Evolutionary conservation across 345 rosid genomes (phyloP), one percentile per base, ranked within the genome.

Genomic region (Syzygium grande): DNA sequence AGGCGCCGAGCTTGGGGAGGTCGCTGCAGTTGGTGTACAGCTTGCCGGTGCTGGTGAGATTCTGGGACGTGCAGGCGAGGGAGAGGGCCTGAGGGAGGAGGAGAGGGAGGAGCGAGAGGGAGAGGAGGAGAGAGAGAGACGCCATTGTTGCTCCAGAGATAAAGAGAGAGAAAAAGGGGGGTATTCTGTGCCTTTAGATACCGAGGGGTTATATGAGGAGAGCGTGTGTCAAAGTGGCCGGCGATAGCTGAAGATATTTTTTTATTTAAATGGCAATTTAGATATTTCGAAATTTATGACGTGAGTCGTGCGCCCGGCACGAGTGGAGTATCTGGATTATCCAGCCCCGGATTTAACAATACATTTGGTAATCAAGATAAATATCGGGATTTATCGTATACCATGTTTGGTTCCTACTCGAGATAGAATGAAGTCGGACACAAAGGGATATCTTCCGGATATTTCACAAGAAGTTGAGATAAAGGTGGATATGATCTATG

Each of bases 1-100:
- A 90, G 86, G 99, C 89, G 55, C 91, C 86, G 73, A 96, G 98
- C 4, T 92, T 58, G 4, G 99, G 95, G 73, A 96, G 95, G 88
- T 95, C 96, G 9, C 92, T 89, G 93, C 99, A 95, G 89, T 93
- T 92, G 46, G 90, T 22, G 89, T 92, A 97, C 77, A 88, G n/a
- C 27, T 88, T 87, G 91, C 85, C 88, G 68, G 88, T 86, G 89
- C 85, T 89, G 68, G 88, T 87, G 89, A 96, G 89, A 10, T 88
- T 94, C 88, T 92, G 95, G 43, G 97, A 91, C 11, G 92, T 84
- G 88, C 99, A 97, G 80, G 93, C 89, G 55, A 91, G 96, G 84
- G 98, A 94, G 21, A 90, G 90, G 2, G 92, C 83, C 13, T 94
- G 94, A 65, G 22, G 43, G 84, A 52, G 21, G 30, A 55, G 9